Conservation (phyloP, 1,139 yeast genomes). For the Blastobotrys proliferans region DNA sequence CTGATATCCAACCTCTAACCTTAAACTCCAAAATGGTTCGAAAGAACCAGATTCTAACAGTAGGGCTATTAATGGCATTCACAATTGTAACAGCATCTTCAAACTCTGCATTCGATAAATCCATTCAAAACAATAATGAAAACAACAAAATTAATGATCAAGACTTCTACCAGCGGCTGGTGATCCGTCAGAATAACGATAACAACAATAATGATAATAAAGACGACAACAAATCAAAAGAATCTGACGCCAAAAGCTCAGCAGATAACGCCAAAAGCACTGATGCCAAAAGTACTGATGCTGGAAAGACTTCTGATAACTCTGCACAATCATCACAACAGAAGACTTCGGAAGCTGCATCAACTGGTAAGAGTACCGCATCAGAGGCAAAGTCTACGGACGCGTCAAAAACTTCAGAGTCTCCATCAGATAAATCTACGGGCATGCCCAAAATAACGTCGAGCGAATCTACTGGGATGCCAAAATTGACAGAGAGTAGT, state of each 20-base stretch:
- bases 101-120: not conserved
- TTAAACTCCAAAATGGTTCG: too few relatives aligned
- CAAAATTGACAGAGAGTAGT: constrained; percentile 15
- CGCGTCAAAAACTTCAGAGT: constrained; percentile 1
- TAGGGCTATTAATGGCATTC: not conserved
- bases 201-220: not conserved
- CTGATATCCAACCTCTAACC: too few relatives aligned
- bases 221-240: constrained; percentile 1
- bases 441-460: not conserved
- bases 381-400: not conserved
- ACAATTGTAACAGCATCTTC: not conserved
- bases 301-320: not conserved
- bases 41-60: too few relatives aligned
- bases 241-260: not conserved
- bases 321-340: not conserved
- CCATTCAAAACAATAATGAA: not conserved
- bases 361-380: not conserved
- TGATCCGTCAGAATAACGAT: not conserved
- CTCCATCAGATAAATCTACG: not conserved
- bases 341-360: not conserved
- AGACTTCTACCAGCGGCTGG: not conserved
- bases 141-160: not conserved
- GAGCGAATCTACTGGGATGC: not conserved
- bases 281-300: constrained; percentile 1
- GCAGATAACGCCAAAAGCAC: not conserved